phyloP scores from a whole-genome alignment of 805 yeast genomes.

The Candida vartiovaarae region DNA sequence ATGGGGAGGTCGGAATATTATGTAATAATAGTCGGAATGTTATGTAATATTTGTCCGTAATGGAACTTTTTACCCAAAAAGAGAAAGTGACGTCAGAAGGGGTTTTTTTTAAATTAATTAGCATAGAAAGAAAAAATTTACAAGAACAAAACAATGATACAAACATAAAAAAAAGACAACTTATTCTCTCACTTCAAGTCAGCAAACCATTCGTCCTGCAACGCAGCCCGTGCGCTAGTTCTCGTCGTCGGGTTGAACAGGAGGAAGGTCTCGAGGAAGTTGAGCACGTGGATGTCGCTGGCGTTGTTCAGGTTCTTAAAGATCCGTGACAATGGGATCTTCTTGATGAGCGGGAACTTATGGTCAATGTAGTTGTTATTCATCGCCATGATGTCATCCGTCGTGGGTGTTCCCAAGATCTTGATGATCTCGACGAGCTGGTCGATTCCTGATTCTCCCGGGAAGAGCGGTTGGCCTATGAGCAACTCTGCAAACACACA shows the following conservation, averaged over 20 bases:
- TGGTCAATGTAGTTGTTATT: conserved; percentile 97
- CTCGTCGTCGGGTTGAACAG: conserved; percentile 66
- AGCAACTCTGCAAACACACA: conserved; percentile 97
- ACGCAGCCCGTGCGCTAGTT: conserved; percentile 48
- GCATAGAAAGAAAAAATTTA: too few species aligned
- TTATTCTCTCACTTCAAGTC: conserved; percentile 31
- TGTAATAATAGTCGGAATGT: too few species aligned
- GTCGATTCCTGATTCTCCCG: conserved; percentile 97
- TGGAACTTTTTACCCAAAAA: too few species aligned
- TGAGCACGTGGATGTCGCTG: conserved; percentile 41
- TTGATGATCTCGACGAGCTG: conserved; percentile 95
- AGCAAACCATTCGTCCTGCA: conserved; percentile 48
- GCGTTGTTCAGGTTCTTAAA: conserved; percentile 43
- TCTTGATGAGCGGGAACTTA: conserved; percentile 82
- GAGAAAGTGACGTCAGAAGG: too few species aligned
- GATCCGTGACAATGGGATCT: conserved; percentile 64
- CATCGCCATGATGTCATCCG: conserved; percentile 89
- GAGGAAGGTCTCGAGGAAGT: conserved; percentile 47
- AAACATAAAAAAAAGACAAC: not conserved
- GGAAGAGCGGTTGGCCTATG: conserved; percentile 93
- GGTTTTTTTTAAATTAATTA: too few species aligned
- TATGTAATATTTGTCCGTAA: too few species aligned
- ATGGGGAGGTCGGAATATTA: too few species aligned
- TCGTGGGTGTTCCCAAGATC: conserved; percentile 90
- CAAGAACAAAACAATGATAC: too few species aligned